These are phyloP conservation scores for Aspergillus incahuasiensis DNA, from an alignment of 495 filamentous ascomycete genomes.

Conservation along the genomic window DNA sequence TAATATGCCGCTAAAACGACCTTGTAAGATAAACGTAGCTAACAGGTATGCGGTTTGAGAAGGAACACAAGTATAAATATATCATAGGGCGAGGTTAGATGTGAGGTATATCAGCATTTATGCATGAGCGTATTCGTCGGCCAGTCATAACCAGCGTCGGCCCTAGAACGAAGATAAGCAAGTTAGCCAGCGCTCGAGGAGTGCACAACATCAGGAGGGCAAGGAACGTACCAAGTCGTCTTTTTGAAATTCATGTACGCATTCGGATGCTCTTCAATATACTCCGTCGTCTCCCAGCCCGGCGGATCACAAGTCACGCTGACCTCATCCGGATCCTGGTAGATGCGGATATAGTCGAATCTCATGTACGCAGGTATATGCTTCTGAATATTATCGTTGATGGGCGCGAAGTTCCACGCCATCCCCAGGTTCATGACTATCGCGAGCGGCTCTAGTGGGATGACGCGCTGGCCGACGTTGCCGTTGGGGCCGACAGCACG, in stretches of 20 bases:
- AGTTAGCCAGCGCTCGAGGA: not conserved
- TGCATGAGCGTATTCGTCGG: constrained; percentile 48
- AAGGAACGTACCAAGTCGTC: constrained; percentile 45
- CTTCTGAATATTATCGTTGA: constrained; percentile 51
- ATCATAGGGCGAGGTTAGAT: not conserved
- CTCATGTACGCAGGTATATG: constrained; percentile 66
- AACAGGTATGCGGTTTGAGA: not conserved
- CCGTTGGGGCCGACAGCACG: constrained; percentile 66
- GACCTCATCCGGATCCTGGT: constrained; percentile 56
- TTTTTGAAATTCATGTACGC: constrained; percentile 63
- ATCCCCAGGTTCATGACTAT: constrained; percentile 72
- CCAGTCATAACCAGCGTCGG: constrained; percentile 40
- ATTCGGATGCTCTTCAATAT: constrained; percentile 59
- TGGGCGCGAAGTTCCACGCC: constrained; percentile 59
- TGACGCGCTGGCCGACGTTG: constrained; percentile 64
- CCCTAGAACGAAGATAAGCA: constrained; percentile 16
- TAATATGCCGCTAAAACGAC: constrained; percentile 1
- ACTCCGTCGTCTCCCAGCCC: constrained; percentile 64
- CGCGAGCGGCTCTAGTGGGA: constrained; percentile 67
- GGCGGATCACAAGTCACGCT: constrained; percentile 69
- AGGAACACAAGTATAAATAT: not conserved
- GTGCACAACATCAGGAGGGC: not conserved
- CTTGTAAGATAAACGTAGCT: not conserved
- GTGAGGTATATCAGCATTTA: constrained; percentile 36
- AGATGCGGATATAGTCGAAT: constrained; percentile 72